A percentile compares a stretch with the other conserved stretches of the same genome.
Evolutionary conservation across 2,329 filamentous ascomycete species (phyloP).

Genomic region (Corynespora cassiicola): DNA sequence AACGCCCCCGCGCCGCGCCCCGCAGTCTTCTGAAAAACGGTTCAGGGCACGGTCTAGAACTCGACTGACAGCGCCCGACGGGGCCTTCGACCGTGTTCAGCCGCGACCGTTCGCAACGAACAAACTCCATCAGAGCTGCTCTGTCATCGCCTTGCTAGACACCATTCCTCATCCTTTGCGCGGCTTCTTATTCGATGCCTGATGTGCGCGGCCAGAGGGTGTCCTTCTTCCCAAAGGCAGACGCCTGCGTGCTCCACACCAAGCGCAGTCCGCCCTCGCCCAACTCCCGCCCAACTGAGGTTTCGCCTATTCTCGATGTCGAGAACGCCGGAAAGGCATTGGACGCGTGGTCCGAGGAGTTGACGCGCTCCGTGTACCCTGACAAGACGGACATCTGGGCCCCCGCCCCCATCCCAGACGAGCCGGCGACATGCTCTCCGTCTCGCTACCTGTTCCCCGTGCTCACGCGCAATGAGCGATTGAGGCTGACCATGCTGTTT

Average conservation of each 20-base stretch:
- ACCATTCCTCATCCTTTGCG: too few species aligned
- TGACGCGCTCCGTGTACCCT: conserved; percentile 24
- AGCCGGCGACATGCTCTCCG: conserved; percentile 13
- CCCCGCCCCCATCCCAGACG: conserved; percentile 23
- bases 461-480: conserved; percentile 44
- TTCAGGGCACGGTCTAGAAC: too few species aligned
- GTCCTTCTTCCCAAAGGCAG: conserved; percentile 37
- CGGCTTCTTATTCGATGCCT: too few species aligned
- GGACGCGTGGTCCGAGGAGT: conserved; percentile 19
- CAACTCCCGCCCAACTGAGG: conserved; percentile 23
- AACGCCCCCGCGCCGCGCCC: too few species aligned
- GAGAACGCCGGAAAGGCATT: conserved; percentile 25
- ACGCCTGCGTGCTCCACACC: conserved; percentile 29
- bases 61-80: too few species aligned
- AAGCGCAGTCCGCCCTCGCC: conserved; percentile 21
- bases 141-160: too few species aligned
- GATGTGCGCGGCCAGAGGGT: too few species aligned
- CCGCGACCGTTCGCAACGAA: too few species aligned
- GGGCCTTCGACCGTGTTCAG: too few species aligned
- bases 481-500: conserved; percentile 50
- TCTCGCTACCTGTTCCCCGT: conserved; percentile 44
- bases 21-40: too few species aligned
- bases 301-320: conserved; percentile 29
- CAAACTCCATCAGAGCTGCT: too few species aligned
- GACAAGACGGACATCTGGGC: conserved; percentile 17